phyloP scores from a whole-genome alignment of 306 rosid genomes.

The Rosa chinensis region DNA sequence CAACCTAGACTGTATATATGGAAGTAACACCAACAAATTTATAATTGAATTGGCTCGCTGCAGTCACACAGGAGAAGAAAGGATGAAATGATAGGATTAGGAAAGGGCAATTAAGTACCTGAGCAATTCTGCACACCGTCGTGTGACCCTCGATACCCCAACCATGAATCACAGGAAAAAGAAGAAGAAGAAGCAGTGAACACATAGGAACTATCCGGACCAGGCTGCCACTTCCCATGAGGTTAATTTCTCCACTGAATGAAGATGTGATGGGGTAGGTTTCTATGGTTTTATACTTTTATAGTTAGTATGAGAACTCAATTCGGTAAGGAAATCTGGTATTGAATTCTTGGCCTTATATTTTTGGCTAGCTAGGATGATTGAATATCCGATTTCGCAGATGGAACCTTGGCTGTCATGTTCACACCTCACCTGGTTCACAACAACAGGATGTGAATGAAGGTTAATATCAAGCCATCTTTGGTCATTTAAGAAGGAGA shows the following conservation, averaged over 20 bases:
- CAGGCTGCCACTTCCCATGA: constrained; percentile 17
- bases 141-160: constrained; percentile 83
- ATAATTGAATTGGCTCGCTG: neutral
- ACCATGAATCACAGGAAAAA: constrained; percentile 45
- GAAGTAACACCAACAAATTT: neutral
- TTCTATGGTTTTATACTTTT: constrained; percentile 20
- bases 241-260: neutral
- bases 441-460: neutral
- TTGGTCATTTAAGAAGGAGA: constrained; percentile 15
- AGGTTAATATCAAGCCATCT: neutral
- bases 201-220: constrained; percentile 8
- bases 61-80: neutral
- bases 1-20: constrained; percentile 45
- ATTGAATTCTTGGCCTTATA: neutral
- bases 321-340: neutral
- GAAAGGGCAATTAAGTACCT: constrained; percentile 33
- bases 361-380: constrained; percentile 1
- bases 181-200: constrained; percentile 29
- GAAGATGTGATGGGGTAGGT: neutral
- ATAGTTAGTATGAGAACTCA: neutral
- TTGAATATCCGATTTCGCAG: neutral
- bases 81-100: neutral
- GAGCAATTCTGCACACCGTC: constrained; percentile 69
- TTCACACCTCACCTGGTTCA: constrained; percentile 5
- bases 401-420: neutral